Base-by-base conservation (phyloP, 495 filamentous ascomycete genomes). In the Aspergillus sclerotiicarbonarius region DNA sequence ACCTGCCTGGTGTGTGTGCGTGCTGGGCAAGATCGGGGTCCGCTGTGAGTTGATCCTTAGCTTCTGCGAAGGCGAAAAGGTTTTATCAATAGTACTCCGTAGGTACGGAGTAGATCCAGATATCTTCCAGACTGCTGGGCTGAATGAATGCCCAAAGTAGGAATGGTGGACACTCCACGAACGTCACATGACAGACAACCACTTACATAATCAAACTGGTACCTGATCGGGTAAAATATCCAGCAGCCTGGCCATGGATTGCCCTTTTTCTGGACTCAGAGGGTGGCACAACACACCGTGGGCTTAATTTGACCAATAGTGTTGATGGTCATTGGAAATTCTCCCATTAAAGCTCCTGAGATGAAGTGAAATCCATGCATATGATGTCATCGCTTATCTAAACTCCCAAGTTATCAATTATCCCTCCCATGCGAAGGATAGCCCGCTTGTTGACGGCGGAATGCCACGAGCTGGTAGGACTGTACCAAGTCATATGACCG, bases 401-500 rank as follows among this genome's bases (percentile, higher is more conserved):
- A n/a, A 41, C 9, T n/a, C 37, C 37, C 5, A 41, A 41, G 37
- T 41, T 41, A 41, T n/a, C 37, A 41, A 12, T 41, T n/a, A 41
- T 41, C 37, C 37, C n/a, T 41, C 37, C 10, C 25, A 25, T 25
- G 25, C 25, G 37, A n/a, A 41, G 37, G 37, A 50, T 18, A 41
- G 47, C 21, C 47, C 47, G 32, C 31, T 16, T 4, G 47, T 16
- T 29, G 47, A 50, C 47, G 21, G 47, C 21, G 31, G 47, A 50
- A 50, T 50, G 47, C 47, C 47, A 50, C 47, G 25, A 50, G 47
- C 29, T 50, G 47, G 47, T 50, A 50, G 15, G 29, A 30, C 25
- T 29, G 29, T 13, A 32, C 21, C 25, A 12, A 32, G 25, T 15
- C 16, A 31, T 8, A 15, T n/a, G 3, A 29, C 13, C 16, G 8